phyloP scores from a whole-genome alignment of 805 yeast species.

The Spathaspora passalidarum region DNA sequence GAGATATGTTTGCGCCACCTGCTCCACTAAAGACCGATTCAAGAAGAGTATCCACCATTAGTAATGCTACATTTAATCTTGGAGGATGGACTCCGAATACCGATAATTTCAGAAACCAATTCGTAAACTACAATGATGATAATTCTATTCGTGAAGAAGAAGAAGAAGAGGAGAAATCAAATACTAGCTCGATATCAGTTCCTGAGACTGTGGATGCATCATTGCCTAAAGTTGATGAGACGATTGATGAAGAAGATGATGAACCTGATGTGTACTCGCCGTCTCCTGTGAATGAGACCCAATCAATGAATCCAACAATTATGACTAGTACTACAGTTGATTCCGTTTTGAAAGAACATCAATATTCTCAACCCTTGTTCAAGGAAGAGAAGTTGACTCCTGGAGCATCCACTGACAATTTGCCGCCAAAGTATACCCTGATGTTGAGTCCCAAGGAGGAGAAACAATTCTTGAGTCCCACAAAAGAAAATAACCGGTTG shows the following conservation, averaged over 20 bases:
- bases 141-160: slow-evolving; percentile 18
- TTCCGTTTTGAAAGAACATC: slow-evolving; percentile 23
- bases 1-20: not conserved
- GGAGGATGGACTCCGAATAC: slow-evolving; percentile 64
- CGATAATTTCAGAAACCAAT: slow-evolving; percentile 44
- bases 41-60: slow-evolving; percentile 35
- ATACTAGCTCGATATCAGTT: slow-evolving; percentile 29
- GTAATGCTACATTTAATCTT: slow-evolving; percentile 38
- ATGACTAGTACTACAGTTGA: slow-evolving; percentile 14
- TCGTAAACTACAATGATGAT: slow-evolving; percentile 43
- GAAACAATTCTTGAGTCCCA: too few relatives aligned
- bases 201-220: slow-evolving; percentile 40
- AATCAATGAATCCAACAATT: slow-evolving; percentile 7
- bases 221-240: slow-evolving; percentile 30
- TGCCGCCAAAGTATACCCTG: slow-evolving; percentile 20
- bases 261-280: slow-evolving; percentile 1
- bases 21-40: slow-evolving; percentile 12
- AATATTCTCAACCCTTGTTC: slow-evolving; percentile 18
- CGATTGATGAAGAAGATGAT: slow-evolving; percentile 11
- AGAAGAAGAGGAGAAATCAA: slow-evolving; percentile 5
- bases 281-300: not conserved
- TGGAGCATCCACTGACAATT: slow-evolving; percentile 12
- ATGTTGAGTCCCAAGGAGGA: too few relatives aligned
- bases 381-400: slow-evolving; percentile 28
- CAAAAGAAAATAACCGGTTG: not conserved